These are phyloP conservation scores for Syzygium malaccense DNA, from an alignment of 441 rosid genomes.

Conservation along the genomic window DNA sequence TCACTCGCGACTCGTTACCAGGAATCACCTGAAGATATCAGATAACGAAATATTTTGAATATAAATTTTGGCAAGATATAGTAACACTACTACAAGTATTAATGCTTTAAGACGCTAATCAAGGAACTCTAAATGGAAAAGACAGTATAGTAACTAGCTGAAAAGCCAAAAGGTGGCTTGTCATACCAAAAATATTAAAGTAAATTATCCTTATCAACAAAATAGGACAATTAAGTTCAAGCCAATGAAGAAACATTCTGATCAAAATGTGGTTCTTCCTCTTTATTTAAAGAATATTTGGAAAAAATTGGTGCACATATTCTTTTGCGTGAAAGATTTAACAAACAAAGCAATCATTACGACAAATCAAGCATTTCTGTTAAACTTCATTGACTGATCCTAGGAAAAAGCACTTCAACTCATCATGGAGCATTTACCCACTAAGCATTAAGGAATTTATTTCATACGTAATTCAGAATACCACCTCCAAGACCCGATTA, in stretches of 20 bases:
- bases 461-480: neutral
- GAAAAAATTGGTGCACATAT: neutral
- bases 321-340: neutral
- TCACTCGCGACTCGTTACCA: constrained; percentile 93
- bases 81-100: neutral
- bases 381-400: neutral
- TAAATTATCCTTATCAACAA: neutral
- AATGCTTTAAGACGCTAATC: neutral
- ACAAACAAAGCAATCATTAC: neutral
- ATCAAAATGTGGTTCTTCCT: neutral
- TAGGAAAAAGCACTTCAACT: neutral
- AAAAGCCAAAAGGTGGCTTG: neutral
- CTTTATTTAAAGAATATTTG: neutral
- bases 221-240: neutral
- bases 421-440: neutral
- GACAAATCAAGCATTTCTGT: neutral
- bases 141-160: neutral
- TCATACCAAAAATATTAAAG: neutral
- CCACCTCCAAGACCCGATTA: neutral
- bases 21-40: constrained; percentile 72
- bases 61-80: neutral
- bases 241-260: neutral
- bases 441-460: neutral
- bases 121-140: neutral
- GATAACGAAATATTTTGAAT: neutral